These are phyloP conservation scores for Cyberlindnera saturnus DNA, from an alignment of 805 yeast genomes.

Conservation along the genomic window DNA sequence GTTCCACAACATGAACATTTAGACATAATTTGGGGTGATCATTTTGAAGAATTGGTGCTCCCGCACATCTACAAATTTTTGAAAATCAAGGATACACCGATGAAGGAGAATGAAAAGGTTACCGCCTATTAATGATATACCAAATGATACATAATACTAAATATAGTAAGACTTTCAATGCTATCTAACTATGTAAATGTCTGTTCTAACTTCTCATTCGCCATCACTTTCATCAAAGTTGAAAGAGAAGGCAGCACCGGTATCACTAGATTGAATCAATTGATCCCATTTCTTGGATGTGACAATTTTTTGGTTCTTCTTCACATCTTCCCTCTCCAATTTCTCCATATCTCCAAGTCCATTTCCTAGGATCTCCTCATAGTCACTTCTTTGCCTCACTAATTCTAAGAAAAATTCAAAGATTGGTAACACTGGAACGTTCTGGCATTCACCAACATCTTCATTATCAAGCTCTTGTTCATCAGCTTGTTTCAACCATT, in stretches of 20 bases:
- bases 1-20: conserved; percentile 78
- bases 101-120: conserved; percentile 7
- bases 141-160: background rate
- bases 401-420: conserved; percentile 54
- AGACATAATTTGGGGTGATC: conserved; percentile 84
- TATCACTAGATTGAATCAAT: conserved; percentile 18
- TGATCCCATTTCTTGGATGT: conserved; percentile 51
- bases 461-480: conserved; percentile 35
- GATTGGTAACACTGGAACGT: conserved; percentile 46
- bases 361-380: conserved; percentile 27
- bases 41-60: conserved; percentile 45
- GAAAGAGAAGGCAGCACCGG: conserved; percentile 16
- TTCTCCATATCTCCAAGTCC: conserved; percentile 30
- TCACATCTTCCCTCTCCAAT: conserved; percentile 28
- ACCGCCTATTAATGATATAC: background rate
- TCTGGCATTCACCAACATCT: conserved; percentile 54
- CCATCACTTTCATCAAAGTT: conserved; percentile 22
- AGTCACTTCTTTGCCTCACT: conserved; percentile 34
- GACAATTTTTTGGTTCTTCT: conserved; percentile 23
- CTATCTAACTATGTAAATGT: background rate
- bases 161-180: background rate
- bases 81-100: conserved; percentile 5
- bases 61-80: conserved; percentile 34
- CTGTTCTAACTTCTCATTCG: conserved; percentile 9
- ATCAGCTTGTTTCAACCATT: conserved; percentile 26